Base-by-base conservation (phyloP, 805 yeast genomes). In the Hanseniaspora thailandica region DNA sequence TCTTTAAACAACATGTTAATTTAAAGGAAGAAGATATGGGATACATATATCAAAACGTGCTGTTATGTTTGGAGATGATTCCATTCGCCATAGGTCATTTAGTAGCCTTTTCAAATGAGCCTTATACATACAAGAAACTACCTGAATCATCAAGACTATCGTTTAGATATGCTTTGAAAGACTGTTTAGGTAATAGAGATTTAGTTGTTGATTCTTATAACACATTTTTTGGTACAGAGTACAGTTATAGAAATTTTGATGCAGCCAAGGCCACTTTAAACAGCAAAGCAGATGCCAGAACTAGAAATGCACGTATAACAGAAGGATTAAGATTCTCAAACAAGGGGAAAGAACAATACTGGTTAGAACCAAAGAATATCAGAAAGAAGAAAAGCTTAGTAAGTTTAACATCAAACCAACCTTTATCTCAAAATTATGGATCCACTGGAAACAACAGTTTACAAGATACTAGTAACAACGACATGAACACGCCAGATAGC, bases 61-160 rank as follows among this genome's bases (percentile, higher is more conserved):
- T 88, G 38, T 69, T 93, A 56, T 86, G 96, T 62, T 69, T 85
- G 20, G 98, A 93, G 62, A 74, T 93, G 72, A 73, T 88, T 22
- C 84, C 80, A 2, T 90, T 93, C 70, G 87, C 97, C 0, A 66
- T 84, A 23, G 82, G 93, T n/a, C 97, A 93, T 68, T 81, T 88
- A 82, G 63, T 73, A 45, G 87, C 97, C 0, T 93, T 93, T 65
- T 79, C 87, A 5, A 84, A 83, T 67, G 68, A 69, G 2, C 93
- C 86, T 39, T 93, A 83, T 63, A 76, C 81, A 2, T 71, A 78
- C 2, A 64, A 75, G 9, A 69, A 68, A 12, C 68, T 84, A 47
- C 88, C 93, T 0, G 82, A 81, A 31, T 82, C 86, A 39, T 83
- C 80, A 0, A 70, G 96, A 43, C 61, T 89, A 50, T 71, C 77